Percentiles rank a stretch among this genome's conserved stretches.
phyloP scores from a whole-genome alignment of 1,139 yeast species.

The Debaryomycetaceae sp. region DNA sequence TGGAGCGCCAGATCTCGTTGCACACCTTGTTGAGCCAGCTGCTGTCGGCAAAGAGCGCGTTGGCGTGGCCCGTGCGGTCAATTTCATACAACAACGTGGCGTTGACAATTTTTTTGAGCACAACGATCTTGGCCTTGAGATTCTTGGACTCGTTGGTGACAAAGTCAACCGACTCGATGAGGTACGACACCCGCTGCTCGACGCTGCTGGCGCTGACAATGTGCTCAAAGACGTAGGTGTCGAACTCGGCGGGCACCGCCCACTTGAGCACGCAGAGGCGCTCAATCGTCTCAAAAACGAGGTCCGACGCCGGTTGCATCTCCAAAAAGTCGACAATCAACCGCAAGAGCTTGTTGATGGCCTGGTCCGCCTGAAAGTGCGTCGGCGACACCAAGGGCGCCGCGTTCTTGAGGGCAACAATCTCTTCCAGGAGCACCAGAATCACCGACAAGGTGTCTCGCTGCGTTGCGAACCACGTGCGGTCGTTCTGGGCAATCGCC shows the following conservation, averaged over 20 bases:
- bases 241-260: conserved; percentile 45
- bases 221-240: conserved; percentile 52
- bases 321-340: conserved; percentile 49
- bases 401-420: conserved; percentile 35
- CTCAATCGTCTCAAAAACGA: conserved; percentile 48
- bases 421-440: conserved; percentile 41
- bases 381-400: conserved; percentile 54
- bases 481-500: conserved; percentile 49
- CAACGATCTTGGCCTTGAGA: conserved; percentile 55
- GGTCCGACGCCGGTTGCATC: conserved; percentile 26
- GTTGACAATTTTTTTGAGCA: conserved; percentile 62
- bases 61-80: conserved; percentile 44
- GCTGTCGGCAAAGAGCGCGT: conserved; percentile 41
- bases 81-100: conserved; percentile 66
- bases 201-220: conserved; percentile 52
- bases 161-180: conserved; percentile 50
- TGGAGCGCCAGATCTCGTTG: conserved; percentile 68
- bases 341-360: conserved; percentile 57
- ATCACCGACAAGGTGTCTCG: conserved; percentile 45
- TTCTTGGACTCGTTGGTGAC: conserved; percentile 37
- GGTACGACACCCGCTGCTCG: conserved; percentile 44
- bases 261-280: conserved; percentile 43
- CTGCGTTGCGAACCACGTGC: conserved; percentile 57
- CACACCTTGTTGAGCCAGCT: conserved; percentile 65
- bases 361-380: conserved; percentile 72